Evolutionary conservation across 495 filamentous ascomycete species (phyloP), one percentile per base, ranked within the genome.

Genomic region (Tuber microsphaerosporum): DNA sequence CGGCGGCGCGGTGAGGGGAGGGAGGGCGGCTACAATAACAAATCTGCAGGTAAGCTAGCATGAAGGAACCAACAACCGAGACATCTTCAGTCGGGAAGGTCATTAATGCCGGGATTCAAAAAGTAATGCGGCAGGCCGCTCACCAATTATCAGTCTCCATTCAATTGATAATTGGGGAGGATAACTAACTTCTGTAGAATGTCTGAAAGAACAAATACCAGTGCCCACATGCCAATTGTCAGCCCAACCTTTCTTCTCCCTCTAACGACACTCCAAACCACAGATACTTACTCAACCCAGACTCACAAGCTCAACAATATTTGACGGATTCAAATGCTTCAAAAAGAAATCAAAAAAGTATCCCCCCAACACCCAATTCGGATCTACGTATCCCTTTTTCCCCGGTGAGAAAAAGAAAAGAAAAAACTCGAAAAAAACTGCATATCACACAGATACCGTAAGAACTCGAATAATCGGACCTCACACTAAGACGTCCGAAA

Each of bases 271-370:
- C 51, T 9, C 22, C 22, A 61, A 61, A 26, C 26, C 51, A 26
- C n/a, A 61, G 9, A n/a, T 26, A 26, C 75, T 48, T 44, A 76
- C 77, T 91, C 82, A 71, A 2, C 45, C 20, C 46, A 2, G 20
- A 22, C 7, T 8, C 7, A 9, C 17, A 48, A 48, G 45, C 7
- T 86, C 87, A 80, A 79, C 84, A 73, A 87, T 85, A 73, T 87
- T 87, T 7, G 84, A 84, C 73, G 86, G 85, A 74, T 86, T 86
- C 51, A 85, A 80, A 44, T 84, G 81, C 73, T 85, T 84, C 74
- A 80, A 75, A 69, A 84, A 83, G 5, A 41, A 41, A 41, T 1
- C 1, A 39, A 39, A 39, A 39, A 73, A 73, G 61, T 76, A 43
- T 4, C 48, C 48, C 42, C 19, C 16, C 48, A 45, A 48, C 26